Evolutionary conservation across 129 eudicot genomes (phyloP).

Genomic region (Deinandra increscens): DNA sequence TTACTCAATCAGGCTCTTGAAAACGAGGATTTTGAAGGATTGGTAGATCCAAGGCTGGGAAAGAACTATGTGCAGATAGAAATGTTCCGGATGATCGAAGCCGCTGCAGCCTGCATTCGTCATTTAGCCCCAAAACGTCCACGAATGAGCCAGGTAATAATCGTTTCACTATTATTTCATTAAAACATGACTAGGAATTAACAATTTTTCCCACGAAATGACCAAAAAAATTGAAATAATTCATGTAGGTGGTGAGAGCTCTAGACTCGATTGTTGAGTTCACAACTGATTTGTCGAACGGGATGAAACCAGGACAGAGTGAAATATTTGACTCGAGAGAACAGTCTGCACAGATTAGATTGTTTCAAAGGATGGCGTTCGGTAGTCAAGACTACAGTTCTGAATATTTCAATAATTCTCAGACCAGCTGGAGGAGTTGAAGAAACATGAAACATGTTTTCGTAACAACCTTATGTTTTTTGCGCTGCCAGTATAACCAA

Average conservation of each 20-base stretch:
- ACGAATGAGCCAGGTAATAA: constrained; percentile 78
- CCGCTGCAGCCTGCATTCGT: constrained; percentile 92
- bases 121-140: constrained; percentile 84
- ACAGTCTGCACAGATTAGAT: constrained; percentile 83
- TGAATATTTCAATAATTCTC: constrained; percentile 52
- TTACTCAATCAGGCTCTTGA: constrained; percentile 62
- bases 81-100: constrained; percentile 87
- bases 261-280: constrained; percentile 64
- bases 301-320: constrained; percentile 84
- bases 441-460: constrained; percentile 4
- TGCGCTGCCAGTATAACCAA: constrained; percentile 10
- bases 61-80: constrained; percentile 56
- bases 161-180: neutral
- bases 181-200: neutral
- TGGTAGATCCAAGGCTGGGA: constrained; percentile 72
- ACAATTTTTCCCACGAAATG: no score
- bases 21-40: constrained; percentile 47
- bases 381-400: constrained; percentile 88
- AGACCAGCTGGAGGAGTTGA: constrained; percentile 59
- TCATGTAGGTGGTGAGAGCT: constrained; percentile 95
- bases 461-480: neutral
- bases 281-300: constrained; percentile 62
- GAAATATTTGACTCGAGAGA: constrained; percentile 62
- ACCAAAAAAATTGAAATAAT: no score
- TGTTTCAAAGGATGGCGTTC: constrained; percentile 91